Evolutionary conservation across 2,329 filamentous ascomycete species (phyloP).

Genomic region (Pseudocercospora ulei): DNA sequence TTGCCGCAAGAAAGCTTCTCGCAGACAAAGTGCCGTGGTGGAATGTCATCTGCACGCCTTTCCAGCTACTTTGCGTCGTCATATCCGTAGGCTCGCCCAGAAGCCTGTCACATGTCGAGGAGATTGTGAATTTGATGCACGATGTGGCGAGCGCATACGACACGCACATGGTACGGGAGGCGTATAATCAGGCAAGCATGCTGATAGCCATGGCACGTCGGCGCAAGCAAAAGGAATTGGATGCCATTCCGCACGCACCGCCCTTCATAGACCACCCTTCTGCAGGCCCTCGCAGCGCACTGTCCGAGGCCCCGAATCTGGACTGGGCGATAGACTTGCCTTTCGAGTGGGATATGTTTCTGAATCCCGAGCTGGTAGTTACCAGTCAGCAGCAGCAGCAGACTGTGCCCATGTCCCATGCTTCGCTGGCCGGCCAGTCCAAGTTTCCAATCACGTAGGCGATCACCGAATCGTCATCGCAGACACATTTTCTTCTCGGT

Average conservation of each 20-base stretch:
- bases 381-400: slow-evolving; percentile 24
- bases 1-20: slow-evolving; percentile 33
- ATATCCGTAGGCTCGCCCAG: slow-evolving; percentile 37
- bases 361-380: slow-evolving; percentile 32
- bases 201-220: slow-evolving; percentile 30
- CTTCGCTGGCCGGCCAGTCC: slow-evolving; percentile 20
- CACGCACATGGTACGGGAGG: slow-evolving; percentile 36
- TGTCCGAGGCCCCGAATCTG: slow-evolving; percentile 30
- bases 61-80: slow-evolving; percentile 39
- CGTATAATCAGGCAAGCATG: slow-evolving; percentile 32
- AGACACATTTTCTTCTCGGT: background rate
- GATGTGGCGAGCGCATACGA: slow-evolving; percentile 35
- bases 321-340: slow-evolving; percentile 32
- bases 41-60: slow-evolving; percentile 38
- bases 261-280: slow-evolving; percentile 30
- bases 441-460: slow-evolving; percentile 12
- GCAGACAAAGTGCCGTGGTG: slow-evolving; percentile 38
- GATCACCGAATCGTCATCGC: background rate
- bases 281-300: slow-evolving; percentile 23
- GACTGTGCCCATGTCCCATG: slow-evolving; percentile 14
- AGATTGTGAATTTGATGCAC: slow-evolving; percentile 35
- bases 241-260: slow-evolving; percentile 25
- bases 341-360: slow-evolving; percentile 34
- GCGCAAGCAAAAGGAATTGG: slow-evolving; percentile 32
- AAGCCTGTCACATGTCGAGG: slow-evolving; percentile 33